These are phyloP conservation scores for Pseudogymnoascus sp. DNA, from an alignment of 2,329 filamentous ascomycete species.

Conservation along the genomic window DNA sequence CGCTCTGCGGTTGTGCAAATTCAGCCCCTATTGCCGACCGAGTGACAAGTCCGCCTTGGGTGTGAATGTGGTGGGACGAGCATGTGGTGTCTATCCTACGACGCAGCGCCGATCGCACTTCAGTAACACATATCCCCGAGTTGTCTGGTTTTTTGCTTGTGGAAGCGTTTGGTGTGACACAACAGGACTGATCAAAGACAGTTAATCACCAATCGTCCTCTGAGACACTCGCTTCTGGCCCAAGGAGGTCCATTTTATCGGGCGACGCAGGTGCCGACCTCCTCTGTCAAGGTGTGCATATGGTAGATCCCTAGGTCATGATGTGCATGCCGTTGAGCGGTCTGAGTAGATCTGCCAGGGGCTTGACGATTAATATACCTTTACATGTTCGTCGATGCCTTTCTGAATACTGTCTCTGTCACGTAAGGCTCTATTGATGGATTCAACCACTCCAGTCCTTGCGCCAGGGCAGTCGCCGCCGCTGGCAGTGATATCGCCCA, in stretches of 20 bases:
- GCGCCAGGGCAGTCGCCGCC: slow-evolving; percentile 24
- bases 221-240: background rate
- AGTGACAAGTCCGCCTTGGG: background rate
- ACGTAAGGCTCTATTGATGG: background rate
- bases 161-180: background rate
- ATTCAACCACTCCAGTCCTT: background rate
- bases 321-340: background rate
- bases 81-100: background rate
- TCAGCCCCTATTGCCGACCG: background rate
- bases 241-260: background rate
- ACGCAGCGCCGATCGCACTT: background rate
- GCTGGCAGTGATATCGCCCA: slow-evolving; percentile 30
- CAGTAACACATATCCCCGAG: background rate
- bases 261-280: background rate
- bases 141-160: background rate
- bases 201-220: background rate
- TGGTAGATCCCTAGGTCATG: background rate
- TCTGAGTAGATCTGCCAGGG: background rate
- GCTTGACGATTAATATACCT: slow-evolving; percentile 5
- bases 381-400: background rate
- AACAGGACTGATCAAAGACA: background rate
- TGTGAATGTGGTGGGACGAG: background rate
- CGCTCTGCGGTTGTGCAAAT: background rate
- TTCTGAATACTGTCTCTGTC: background rate
- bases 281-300: background rate